Base-by-base conservation (phyloP, 1,284 basidiomycete species). In the Trichosporon sp. region DNA sequence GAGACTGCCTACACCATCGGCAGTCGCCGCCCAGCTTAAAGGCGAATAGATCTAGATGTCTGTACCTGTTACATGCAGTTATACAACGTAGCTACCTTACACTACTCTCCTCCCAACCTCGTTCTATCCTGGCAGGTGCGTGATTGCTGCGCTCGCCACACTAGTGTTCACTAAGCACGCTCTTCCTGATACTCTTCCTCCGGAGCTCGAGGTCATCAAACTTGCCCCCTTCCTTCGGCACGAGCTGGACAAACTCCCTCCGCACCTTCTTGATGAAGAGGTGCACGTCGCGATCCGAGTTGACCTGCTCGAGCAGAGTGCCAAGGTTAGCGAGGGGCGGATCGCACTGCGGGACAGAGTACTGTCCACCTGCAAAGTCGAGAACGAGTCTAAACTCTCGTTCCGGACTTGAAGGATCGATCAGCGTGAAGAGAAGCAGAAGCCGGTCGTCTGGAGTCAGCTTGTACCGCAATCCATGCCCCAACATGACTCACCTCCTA, bases 371-470 rank as follows among this genome's bases (percentile, higher is more conserved):
- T 0, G 90, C 89, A 16, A 93, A 86, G 77, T 96, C 92, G 32
- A 95, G 80, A 0, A 94, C 89, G 70, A 95, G 86, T 68, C 87
- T 90, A 74, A 90, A 92, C 76, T 93, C 91, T 38, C 88, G 86
- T 14, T 87, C 84, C 2, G 85, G 85, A 69, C 90, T 87, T 0
- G 84, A 76, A 1, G 87, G 85, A 77, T 92, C 91, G 56, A 94
- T 81, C 68, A 89, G 84, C 2, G 87, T 88, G 82, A 93, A 94
- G 4, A 90, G 88, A 66, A 95, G 84, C 64, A 93, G 86, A 11
- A 95, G 86, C 66, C 89, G 88, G 78, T 92, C 90, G 59, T 85
- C 86, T 86, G 73, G 10, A 7, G 61, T 68, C 65, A 71, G 68
- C 38, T 40, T 40, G 12, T 11, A 40, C 38, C 26, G 26, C 26